Percentiles rank a stretch among this genome's conserved stretches.
Conservation (phyloP, 441 rosid species). For the Brassica balearica region DNA sequence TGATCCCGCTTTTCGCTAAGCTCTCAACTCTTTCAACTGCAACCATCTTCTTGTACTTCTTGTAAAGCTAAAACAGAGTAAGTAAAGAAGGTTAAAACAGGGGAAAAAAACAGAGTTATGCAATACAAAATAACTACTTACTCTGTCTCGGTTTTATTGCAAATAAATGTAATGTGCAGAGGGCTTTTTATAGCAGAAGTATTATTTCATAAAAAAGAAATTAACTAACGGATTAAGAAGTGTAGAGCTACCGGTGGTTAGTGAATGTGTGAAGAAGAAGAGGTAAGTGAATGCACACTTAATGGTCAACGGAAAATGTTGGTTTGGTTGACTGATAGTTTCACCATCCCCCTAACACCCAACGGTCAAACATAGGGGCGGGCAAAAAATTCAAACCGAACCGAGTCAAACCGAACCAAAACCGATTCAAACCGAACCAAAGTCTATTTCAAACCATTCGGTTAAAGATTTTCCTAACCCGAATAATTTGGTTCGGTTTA, state of each 20-base stretch:
- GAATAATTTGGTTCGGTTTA: no score
- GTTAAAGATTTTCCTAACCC: no score
- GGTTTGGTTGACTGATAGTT: slow-evolving; percentile 39
- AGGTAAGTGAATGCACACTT: slow-evolving; percentile 18
- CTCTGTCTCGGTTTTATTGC: no score
- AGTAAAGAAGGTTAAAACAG: slow-evolving; percentile 19
- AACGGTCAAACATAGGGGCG: slow-evolving; percentile 19
- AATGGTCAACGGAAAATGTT: slow-evolving; percentile 21
- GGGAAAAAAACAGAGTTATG: slow-evolving; percentile 15
- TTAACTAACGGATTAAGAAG: no score
- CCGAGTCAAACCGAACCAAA: no score
- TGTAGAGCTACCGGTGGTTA: slow-evolving; percentile 38
- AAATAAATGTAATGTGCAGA: slow-evolving; percentile 18
- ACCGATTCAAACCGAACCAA: no score
- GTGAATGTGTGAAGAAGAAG: slow-evolving; percentile 12
- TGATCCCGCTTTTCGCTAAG: slow-evolving; percentile 73
- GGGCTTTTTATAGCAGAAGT: slow-evolving; percentile 15
- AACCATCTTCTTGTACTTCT: slow-evolving; percentile 34
- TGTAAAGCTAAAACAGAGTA: slow-evolving; percentile 25
- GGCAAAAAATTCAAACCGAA: no score
- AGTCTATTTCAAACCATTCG: no score
- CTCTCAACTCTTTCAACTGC: slow-evolving; percentile 63
- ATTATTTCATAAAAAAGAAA: neutral
- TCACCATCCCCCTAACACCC: neutral
- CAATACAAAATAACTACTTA: neutral